Conservation (phyloP, 1,139 yeast species). For the Geotrichum bryndzae region DNA sequence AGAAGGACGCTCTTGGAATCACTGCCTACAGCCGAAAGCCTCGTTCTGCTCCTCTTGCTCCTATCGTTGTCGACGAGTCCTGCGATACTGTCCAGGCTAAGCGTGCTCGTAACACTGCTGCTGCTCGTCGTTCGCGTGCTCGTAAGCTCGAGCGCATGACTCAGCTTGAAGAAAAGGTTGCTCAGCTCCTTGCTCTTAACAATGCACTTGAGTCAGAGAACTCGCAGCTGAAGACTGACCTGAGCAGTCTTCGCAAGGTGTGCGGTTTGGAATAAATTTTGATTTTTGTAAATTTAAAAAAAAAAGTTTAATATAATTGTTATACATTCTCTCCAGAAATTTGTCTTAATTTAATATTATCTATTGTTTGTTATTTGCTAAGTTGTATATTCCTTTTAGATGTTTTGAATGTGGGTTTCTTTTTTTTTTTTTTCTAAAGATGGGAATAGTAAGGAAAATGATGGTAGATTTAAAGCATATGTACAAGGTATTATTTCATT, state of each 20-base stretch:
- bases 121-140: slow-evolving; percentile 95
- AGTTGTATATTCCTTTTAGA: too few species aligned
- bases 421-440: background rate
- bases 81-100: slow-evolving; percentile 43
- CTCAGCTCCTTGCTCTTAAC: slow-evolving; percentile 45
- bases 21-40: slow-evolving; percentile 39
- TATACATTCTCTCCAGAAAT: background rate
- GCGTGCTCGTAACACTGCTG: slow-evolving; percentile 96
- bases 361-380: background rate
- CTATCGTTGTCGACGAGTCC: slow-evolving; percentile 47
- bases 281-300: background rate
- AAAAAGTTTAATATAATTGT: background rate
- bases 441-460: background rate
- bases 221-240: slow-evolving; percentile 31
- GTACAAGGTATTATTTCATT: background rate
- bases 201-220: slow-evolving; percentile 31
- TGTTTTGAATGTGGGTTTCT: background rate
- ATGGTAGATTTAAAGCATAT: background rate
- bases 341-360: background rate
- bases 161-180: slow-evolving; percentile 78
- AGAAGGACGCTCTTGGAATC: slow-evolving; percentile 36
- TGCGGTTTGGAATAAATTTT: slow-evolving; percentile 7
- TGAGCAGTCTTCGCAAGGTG: slow-evolving; percentile 4
- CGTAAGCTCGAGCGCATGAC: slow-evolving; percentile 90
- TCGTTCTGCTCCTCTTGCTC: slow-evolving; percentile 47